phyloP scores from a whole-genome alignment of 192 early-diverging fungal genomes.

The Lunasporangiospora selenospora region DNA sequence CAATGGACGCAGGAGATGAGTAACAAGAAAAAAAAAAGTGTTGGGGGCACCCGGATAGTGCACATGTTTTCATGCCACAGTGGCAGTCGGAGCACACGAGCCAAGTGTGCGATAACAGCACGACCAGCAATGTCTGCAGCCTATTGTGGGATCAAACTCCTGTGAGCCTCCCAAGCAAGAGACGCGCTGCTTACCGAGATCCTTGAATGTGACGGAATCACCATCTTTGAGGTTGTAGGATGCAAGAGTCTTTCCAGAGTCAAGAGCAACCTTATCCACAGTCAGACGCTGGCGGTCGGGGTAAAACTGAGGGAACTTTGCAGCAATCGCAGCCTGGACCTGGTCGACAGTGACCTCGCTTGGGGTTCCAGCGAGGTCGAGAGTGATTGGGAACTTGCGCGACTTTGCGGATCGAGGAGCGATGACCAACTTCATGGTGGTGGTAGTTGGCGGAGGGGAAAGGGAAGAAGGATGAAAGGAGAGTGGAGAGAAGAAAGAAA shows the following conservation, averaged over 20 bases:
- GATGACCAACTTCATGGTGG: slow-evolving; percentile 61
- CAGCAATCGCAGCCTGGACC: slow-evolving; percentile 71
- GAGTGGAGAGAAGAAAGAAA: not conserved
- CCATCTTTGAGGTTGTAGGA: slow-evolving; percentile 70
- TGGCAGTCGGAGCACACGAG: no score
- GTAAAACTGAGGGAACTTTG: slow-evolving; percentile 67
- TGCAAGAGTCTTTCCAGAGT: slow-evolving; percentile 63
- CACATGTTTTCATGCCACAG: not conserved
- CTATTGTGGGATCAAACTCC: no score
- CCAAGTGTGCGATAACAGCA: no score
- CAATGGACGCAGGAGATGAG: not conserved
- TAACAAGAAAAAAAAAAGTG: not conserved
- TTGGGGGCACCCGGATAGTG: not conserved
- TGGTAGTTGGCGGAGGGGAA: not conserved
- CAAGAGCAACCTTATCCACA: slow-evolving; percentile 63
- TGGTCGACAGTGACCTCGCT: slow-evolving; percentile 69
- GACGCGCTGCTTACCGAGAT: slow-evolving; percentile 61
- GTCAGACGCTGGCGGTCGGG: slow-evolving; percentile 85
- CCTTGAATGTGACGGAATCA: slow-evolving; percentile 71
- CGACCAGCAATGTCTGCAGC: no score
- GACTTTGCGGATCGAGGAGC: slow-evolving; percentile 48
- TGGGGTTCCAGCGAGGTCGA: slow-evolving; percentile 62
- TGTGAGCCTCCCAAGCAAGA: not conserved
- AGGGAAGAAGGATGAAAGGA: not conserved
- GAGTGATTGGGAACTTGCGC: slow-evolving; percentile 57